phyloP scores from a whole-genome alignment of 768 basidiomycete species.

The Lentinula sp. region DNA sequence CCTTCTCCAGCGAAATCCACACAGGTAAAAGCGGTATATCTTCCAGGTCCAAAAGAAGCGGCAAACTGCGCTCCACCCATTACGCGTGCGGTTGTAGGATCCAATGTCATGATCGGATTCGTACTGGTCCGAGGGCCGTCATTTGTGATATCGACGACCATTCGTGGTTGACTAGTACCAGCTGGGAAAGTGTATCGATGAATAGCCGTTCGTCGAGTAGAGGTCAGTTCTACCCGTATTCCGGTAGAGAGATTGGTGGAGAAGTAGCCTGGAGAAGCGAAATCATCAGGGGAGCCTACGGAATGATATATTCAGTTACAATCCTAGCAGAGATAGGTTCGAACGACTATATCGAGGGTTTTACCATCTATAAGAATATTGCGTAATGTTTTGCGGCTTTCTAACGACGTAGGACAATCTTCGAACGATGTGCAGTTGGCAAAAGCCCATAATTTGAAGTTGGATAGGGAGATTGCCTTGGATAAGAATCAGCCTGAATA shows the following conservation, averaged over 20 bases:
- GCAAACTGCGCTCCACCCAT: conserved; percentile 37
- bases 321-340: too few species aligned
- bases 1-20: conserved; percentile 55
- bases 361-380: conserved; percentile 43
- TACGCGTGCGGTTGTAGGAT: conserved; percentile 43
- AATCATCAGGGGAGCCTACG: conserved; percentile 52
- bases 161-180: conserved; percentile 40
- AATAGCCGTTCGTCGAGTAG: conserved; percentile 52
- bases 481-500: not conserved
- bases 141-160: conserved; percentile 56
- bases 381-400: conserved; percentile 38
- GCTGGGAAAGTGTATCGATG: conserved; percentile 55
- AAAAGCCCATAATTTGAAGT: conserved; percentile 58
- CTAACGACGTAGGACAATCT: conserved; percentile 43
- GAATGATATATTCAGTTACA: too few species aligned
- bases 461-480: conserved; percentile 48
- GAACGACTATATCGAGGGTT: not conserved
- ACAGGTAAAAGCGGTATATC: conserved; percentile 56
- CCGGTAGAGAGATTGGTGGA: conserved; percentile 55
- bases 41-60: conserved; percentile 53
- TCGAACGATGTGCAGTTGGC: conserved; percentile 43
- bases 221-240: conserved; percentile 53
- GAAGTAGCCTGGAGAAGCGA: conserved; percentile 65
- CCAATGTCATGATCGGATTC: conserved; percentile 41
- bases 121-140: conserved; percentile 52